Evolutionary conservation across 768 basidiomycete species (phyloP).

Genomic region (Suillus americanus): DNA sequence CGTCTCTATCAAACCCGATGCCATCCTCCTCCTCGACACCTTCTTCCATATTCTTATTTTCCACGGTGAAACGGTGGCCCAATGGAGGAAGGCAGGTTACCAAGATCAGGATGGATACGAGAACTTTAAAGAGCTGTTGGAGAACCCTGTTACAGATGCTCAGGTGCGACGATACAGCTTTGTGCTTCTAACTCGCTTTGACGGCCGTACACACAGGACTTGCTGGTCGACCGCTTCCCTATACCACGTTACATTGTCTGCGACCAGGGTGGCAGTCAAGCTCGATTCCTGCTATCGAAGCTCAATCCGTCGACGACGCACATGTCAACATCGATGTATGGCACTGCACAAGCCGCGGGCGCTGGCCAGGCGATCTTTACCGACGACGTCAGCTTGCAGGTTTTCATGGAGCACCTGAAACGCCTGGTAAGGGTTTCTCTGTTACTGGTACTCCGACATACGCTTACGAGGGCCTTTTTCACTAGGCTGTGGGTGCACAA

Average conservation of each 20-base stretch:
- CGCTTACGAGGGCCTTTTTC: neutral
- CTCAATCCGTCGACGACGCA: conserved; percentile 98
- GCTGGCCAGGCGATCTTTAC: conserved; percentile 95
- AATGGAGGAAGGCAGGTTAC: conserved; percentile 98
- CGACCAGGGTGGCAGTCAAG: conserved; percentile 96
- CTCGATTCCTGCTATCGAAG: conserved; percentile 95
- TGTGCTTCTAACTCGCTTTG: neutral
- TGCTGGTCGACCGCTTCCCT: conserved; percentile 93
- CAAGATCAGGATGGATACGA: conserved; percentile 99
- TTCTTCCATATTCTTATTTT: conserved; percentile 99
- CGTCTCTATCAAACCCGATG: conserved; percentile 96
- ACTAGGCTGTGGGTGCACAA: conserved; percentile 66
- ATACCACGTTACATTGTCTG: conserved; percentile 98
- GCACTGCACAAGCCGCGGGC: conserved; percentile 62
- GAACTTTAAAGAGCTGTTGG: conserved; percentile 94
- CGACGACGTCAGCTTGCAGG: conserved; percentile 96
- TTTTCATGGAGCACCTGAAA: conserved; percentile 98
- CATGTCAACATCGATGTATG: conserved; percentile 90
- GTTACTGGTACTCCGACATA: neutral
- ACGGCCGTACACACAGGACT: conserved; percentile 55
- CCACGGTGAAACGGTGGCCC: conserved; percentile 95
- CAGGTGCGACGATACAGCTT: conserved; percentile 48
- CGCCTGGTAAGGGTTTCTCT: conserved; percentile 61
- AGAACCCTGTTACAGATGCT: conserved; percentile 84
- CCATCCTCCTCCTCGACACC: conserved; percentile 94